Conservation (phyloP, 768 basidiomycete species). For the Nidula microcarpa region DNA sequence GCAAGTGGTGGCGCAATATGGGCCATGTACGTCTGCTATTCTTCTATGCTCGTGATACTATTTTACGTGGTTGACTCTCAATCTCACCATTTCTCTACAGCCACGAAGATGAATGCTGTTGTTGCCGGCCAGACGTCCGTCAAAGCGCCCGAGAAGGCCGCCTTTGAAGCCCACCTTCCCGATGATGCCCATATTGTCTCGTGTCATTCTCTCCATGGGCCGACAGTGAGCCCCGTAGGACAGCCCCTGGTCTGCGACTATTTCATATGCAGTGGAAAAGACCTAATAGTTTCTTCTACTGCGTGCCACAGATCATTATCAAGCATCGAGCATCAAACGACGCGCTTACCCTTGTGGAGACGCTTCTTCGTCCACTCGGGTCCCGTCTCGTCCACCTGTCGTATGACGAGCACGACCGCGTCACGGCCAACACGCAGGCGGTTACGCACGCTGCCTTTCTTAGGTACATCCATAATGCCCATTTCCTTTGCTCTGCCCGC, state of each 20-base stretch:
- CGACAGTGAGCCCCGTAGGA: constrained; percentile 79
- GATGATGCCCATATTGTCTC: constrained; percentile 86
- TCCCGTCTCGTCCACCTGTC: constrained; percentile 89
- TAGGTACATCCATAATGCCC: constrained; percentile 45
- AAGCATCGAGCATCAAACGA: constrained; percentile 78
- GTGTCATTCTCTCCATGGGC: constrained; percentile 93
- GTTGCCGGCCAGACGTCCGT: constrained; percentile 97
- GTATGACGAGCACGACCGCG: constrained; percentile 95
- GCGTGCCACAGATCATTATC: constrained; percentile 69
- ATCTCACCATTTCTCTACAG: constrained; percentile 46
- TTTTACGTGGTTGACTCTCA: constrained; percentile 1
- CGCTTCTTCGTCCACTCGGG: constrained; percentile 72
- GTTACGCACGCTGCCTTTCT: constrained; percentile 98
- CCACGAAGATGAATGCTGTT: constrained; percentile 88
- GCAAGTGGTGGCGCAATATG: constrained; percentile 80
- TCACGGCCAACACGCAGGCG: constrained; percentile 98
- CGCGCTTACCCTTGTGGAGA: constrained; percentile 74
- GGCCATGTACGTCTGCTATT: constrained; percentile 68
- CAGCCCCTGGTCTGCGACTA: constrained; percentile 75
- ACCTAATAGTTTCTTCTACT: too few relatives aligned
- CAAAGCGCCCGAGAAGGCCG: constrained; percentile 87
- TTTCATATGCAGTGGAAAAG: not conserved
- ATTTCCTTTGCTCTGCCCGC: not conserved
- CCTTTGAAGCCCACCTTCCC: constrained; percentile 88
- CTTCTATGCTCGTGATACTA: not conserved